Percentiles rank a stretch among this genome's conserved stretches.
Conservation (phyloP, 73 alveolate species). For the Paramecium biaurelia region DNA sequence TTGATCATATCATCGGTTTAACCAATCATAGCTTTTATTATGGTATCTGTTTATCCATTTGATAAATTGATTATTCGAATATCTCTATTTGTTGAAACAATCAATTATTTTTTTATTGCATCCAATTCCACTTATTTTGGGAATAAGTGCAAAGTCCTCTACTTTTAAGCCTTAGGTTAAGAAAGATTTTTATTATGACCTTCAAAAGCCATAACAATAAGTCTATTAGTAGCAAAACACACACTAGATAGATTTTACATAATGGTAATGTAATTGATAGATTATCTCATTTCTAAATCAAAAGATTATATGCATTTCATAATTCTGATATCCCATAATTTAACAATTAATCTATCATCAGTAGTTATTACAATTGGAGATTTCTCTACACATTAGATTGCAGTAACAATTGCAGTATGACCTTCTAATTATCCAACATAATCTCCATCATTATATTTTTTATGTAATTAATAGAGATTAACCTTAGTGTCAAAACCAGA, state of each 20-base stretch:
- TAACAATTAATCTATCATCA: constrained; percentile 55
- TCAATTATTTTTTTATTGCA: neutral
- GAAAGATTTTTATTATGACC: neutral
- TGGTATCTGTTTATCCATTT: constrained; percentile 41
- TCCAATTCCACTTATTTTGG: constrained; percentile 43
- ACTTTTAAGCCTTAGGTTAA: neutral
- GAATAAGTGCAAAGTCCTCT: neutral
- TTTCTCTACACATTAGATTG: constrained; percentile 59
- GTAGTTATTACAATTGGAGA: constrained; percentile 58
- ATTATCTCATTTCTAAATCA: constrained; percentile 54
- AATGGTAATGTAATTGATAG: neutral
- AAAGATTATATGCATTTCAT: constrained; percentile 58
- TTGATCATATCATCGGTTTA: constrained; percentile 40
- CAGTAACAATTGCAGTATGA: constrained; percentile 58
- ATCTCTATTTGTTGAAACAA: constrained; percentile 52
- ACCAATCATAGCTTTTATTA: constrained; percentile 43
- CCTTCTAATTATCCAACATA: constrained; percentile 56
- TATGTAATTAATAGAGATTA: constrained; percentile 40
- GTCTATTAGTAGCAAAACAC: constrained; percentile 41
- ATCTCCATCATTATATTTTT: constrained; percentile 55
- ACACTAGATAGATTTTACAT: neutral
- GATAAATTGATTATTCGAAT: neutral
- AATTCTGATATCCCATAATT: constrained; percentile 64
- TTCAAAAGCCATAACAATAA: constrained; percentile 49
- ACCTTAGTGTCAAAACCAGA: constrained; percentile 58